phyloP scores from a whole-genome alignment of 1,284 basidiomycete genomes.

The Ustilago tritici region DNA sequence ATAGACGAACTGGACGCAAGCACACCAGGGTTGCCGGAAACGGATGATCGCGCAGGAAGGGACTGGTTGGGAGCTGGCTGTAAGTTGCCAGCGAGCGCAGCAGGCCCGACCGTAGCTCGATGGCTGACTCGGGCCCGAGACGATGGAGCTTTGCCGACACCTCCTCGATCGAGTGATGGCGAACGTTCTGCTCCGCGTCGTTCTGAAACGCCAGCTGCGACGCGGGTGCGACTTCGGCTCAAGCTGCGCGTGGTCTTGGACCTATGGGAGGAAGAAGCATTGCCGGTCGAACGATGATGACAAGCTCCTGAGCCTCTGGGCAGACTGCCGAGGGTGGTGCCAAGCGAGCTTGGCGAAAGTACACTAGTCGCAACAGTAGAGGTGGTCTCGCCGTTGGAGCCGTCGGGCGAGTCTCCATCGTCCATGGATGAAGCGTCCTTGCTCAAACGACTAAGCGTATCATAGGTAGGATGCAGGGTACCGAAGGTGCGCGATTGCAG shows the following conservation, averaged over 20 bases:
- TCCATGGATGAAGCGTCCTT: constrained; percentile 51
- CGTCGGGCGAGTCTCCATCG: constrained; percentile 53
- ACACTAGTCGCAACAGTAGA: constrained; percentile 53
- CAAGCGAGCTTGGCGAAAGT: constrained; percentile 47
- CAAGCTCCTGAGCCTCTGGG: constrained; percentile 29
- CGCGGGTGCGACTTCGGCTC: constrained; percentile 38
- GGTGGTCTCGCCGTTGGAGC: constrained; percentile 51
- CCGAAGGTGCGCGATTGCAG: constrained; percentile 35
- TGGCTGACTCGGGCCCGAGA: constrained; percentile 43
- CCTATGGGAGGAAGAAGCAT: constrained; percentile 36
- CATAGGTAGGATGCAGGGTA: constrained; percentile 23
- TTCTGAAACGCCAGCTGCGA: constrained; percentile 28
- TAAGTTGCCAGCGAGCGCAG: constrained; percentile 37
- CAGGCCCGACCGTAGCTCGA: constrained; percentile 50
- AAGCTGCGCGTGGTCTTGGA: constrained; percentile 46
- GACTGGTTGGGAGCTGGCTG: constrained; percentile 12
- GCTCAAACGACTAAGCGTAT: constrained; percentile 35
- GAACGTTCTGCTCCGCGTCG: constrained; percentile 46
- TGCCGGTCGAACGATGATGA: constrained; percentile 47
- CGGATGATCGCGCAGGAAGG: constrained; percentile 13
- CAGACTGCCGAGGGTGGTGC: constrained; percentile 42
- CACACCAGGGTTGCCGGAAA: constrained; percentile 5
- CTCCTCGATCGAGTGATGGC: constrained; percentile 47
- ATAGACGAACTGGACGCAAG: constrained; percentile 10
- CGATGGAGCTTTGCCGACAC: constrained; percentile 55